Evolutionary conservation across 139 green algal species (phyloP).

Genomic region (Chlorella sp.): DNA sequence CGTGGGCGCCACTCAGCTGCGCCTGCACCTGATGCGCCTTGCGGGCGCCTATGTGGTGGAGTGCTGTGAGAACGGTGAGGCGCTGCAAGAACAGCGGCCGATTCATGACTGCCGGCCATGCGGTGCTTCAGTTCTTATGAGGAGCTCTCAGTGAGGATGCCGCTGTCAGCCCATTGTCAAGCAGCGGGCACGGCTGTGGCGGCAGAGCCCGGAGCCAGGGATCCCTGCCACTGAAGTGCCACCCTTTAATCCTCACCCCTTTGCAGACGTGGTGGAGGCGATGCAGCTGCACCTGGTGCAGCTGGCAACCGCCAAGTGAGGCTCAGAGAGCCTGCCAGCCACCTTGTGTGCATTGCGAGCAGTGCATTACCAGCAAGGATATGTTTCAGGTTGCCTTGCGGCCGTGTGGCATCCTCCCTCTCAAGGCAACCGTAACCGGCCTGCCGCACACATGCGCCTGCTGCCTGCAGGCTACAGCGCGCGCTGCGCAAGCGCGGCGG

Average conservation of each 20-base stretch:
- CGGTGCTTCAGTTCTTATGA: no score
- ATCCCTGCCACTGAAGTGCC: no score
- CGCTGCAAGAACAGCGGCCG: not conserved
- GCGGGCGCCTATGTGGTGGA: conserved; percentile 70
- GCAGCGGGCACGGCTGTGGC: no score
- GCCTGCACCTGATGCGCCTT: conserved; percentile 74
- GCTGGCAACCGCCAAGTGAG: conserved; percentile 25
- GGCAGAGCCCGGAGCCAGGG: no score
- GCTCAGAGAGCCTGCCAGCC: not conserved
- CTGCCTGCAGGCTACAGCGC: not conserved
- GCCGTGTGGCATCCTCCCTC: no score
- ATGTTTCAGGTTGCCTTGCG: no score
- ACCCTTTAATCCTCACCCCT: not conserved
- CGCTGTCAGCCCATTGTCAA: no score
- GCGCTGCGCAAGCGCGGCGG: not conserved
- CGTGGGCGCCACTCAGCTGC: conserved; percentile 52
- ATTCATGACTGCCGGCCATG: no score
- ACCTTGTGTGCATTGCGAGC: not conserved
- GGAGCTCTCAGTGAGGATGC: no score
- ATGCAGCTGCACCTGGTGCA: conserved; percentile 41
- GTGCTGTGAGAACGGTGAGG: conserved; percentile 15
- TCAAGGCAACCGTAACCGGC: no score
- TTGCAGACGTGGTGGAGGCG: conserved; percentile 35
- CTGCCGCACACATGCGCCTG: no score
- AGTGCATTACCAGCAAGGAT: no score